Conservation (phyloP, 2,329 filamentous ascomycete genomes). For the Raffaelea ambrosiae region DNA sequence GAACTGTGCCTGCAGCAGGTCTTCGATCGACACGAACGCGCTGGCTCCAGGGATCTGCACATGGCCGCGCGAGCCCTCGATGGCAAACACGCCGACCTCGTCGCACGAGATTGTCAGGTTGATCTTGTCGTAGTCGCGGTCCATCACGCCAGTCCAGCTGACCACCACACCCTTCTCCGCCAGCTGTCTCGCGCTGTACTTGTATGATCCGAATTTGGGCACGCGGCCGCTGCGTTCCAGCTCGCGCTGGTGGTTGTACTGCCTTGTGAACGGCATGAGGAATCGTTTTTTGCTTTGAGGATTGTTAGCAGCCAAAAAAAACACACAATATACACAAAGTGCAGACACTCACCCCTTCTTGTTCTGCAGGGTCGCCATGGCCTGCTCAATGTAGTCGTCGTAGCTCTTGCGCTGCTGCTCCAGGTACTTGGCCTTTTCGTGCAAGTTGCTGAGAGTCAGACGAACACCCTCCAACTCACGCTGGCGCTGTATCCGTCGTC, state of each 20-base stretch:
- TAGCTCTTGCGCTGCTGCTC: constrained; percentile 96
- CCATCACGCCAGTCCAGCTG: constrained; percentile 74
- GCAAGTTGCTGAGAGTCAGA: constrained; percentile 64
- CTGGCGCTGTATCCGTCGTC: constrained; percentile 81
- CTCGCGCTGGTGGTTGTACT: constrained; percentile 97
- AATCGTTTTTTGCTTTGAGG: constrained; percentile 82
- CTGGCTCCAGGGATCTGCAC: constrained; percentile 95
- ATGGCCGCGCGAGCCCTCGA: constrained; percentile 83
- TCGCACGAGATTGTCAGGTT: constrained; percentile 93
- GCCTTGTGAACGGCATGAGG: constrained; percentile 92
- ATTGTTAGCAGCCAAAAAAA: constrained; percentile 6
- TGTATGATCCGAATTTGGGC: constrained; percentile 96
- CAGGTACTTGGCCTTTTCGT: constrained; percentile 83
- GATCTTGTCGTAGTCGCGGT: constrained; percentile 81
- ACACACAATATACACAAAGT: neutral
- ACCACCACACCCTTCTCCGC: constrained; percentile 92
- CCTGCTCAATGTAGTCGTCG: constrained; percentile 98
- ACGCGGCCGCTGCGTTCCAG: constrained; percentile 85
- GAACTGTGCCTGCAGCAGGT: constrained; percentile 91
- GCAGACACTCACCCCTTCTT: constrained; percentile 71
- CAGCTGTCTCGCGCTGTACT: constrained; percentile 85
- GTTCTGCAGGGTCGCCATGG: constrained; percentile 92
- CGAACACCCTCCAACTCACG: constrained; percentile 81
- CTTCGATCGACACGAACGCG: constrained; percentile 81
- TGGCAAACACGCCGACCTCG: constrained; percentile 84